These are phyloP conservation scores for Trichosanthes truncata DNA, from an alignment of 306 rosid genomes.

Conservation along the genomic window DNA sequence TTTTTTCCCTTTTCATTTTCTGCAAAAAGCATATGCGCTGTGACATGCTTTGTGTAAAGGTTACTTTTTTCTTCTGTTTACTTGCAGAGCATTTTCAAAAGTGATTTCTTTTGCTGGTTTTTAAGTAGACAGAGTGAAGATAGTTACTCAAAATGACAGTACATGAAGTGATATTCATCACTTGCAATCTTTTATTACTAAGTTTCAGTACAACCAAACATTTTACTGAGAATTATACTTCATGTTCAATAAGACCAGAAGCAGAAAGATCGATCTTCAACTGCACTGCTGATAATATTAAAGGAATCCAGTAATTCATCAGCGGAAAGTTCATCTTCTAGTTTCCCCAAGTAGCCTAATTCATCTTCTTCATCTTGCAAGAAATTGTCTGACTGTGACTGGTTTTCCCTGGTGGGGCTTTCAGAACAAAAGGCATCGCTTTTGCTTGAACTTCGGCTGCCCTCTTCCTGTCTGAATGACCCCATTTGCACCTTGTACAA, in stretches of 20 bases:
- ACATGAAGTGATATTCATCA: neutral
- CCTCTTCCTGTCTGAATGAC: conserved; percentile 62
- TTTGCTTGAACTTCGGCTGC: conserved; percentile 52
- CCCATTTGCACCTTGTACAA: conserved; percentile 12
- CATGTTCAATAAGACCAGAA: conserved; percentile 41
- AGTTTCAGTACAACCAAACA: neutral
- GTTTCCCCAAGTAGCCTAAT: conserved; percentile 32
- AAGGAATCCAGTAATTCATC: conserved; percentile 39
- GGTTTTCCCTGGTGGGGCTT: conserved; percentile 51
- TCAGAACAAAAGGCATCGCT: conserved; percentile 68
- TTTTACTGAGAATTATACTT: neutral
- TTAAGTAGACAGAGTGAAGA: neutral
- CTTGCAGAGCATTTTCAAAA: neutral
- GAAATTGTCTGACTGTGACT: conserved; percentile 34
- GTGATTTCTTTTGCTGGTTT: neutral
- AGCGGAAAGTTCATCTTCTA: conserved; percentile 36
- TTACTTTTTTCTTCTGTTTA: neutral
- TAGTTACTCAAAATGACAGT: neutral
- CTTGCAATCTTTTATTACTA: conserved; percentile 1
- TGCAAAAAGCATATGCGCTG: neutral
- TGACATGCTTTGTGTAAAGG: neutral
- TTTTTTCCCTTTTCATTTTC: neutral
- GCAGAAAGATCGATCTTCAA: conserved; percentile 55
- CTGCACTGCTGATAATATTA: conserved; percentile 26
- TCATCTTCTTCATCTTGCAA: conserved; percentile 70